Percentiles rank a stretch among this genome's conserved stretches.
phyloP scores from a whole-genome alignment of 441 rosid genomes.

The Croton laevigatus region DNA sequence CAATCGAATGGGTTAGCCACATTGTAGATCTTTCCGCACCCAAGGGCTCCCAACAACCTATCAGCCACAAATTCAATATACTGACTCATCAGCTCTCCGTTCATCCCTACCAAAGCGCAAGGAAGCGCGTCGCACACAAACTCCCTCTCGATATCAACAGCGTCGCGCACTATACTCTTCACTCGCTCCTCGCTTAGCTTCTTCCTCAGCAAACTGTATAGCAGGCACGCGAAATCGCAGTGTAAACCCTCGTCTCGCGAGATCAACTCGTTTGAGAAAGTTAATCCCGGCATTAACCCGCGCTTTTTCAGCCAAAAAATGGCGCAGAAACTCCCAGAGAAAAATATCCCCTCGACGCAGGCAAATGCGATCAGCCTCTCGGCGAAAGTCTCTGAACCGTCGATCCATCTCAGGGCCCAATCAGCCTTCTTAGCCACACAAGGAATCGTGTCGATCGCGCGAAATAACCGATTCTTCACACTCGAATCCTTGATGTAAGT shows the following conservation, averaged over 20 bases:
- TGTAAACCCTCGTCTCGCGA: constrained; percentile 38
- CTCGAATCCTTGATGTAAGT: constrained; percentile 40
- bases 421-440: constrained; percentile 34
- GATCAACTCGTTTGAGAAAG: constrained; percentile 36
- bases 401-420: constrained; percentile 36
- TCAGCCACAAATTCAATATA: constrained; percentile 58
- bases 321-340: constrained; percentile 38
- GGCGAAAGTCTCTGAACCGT: constrained; percentile 28
- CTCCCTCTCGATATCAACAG: constrained; percentile 53
- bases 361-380: constrained; percentile 34
- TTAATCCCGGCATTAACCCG: constrained; percentile 34
- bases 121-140: constrained; percentile 51
- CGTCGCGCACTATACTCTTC: constrained; percentile 36
- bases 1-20: constrained; percentile 45
- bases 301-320: constrained; percentile 37
- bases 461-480: constrained; percentile 29
- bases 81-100: constrained; percentile 41
- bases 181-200: constrained; percentile 33
- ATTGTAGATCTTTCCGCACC: constrained; percentile 36
- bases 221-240: constrained; percentile 37
- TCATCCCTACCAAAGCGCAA: constrained; percentile 56
- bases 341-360: constrained; percentile 37
- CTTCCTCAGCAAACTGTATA: constrained; percentile 25
- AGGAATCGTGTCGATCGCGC: constrained; percentile 34
- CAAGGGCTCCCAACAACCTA: constrained; percentile 40